Conservation (phyloP, 78 protist genomes). For the Ministeria vibrans region DNA sequence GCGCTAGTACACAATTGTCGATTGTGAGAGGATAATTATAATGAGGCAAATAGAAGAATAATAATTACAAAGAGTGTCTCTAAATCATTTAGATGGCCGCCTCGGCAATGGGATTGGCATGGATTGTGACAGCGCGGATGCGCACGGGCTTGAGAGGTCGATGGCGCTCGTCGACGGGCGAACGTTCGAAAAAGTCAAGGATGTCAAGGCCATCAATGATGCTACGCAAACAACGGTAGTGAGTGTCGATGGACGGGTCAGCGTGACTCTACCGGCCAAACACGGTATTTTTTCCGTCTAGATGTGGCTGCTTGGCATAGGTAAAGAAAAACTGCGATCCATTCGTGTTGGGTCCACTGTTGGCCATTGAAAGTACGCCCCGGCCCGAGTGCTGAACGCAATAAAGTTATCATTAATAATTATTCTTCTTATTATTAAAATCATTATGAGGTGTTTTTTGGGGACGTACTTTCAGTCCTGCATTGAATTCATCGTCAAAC, state of each 20-base stretch:
- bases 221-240: not conserved
- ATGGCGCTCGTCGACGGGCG: conserved; percentile 62
- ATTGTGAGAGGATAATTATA: no score
- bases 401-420: not conserved
- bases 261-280: conserved; percentile 58
- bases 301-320: conserved; percentile 58
- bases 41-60: not conserved
- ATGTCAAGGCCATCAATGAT: conserved; percentile 73
- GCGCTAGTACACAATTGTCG: no score
- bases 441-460: not conserved
- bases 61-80: no score
- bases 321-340: conserved; percentile 70
- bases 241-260: not conserved
- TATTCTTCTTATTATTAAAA: not conserved
- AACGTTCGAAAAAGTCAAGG: conserved; percentile 76
- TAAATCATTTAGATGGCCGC: no score
- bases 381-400: conserved; percentile 36
- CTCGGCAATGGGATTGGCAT: conserved; percentile 71
- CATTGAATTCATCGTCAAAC: conserved; percentile 69
- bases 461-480: conserved; percentile 44
- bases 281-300: conserved; percentile 71
- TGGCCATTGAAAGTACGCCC: conserved; percentile 78
- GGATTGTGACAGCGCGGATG: conserved; percentile 59
- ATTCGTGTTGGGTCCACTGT: conserved; percentile 70
- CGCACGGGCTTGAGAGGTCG: conserved; percentile 41